Conservation (phyloP, 1,139 yeast species). For the Scheffersomyces cryptocercus region DNA sequence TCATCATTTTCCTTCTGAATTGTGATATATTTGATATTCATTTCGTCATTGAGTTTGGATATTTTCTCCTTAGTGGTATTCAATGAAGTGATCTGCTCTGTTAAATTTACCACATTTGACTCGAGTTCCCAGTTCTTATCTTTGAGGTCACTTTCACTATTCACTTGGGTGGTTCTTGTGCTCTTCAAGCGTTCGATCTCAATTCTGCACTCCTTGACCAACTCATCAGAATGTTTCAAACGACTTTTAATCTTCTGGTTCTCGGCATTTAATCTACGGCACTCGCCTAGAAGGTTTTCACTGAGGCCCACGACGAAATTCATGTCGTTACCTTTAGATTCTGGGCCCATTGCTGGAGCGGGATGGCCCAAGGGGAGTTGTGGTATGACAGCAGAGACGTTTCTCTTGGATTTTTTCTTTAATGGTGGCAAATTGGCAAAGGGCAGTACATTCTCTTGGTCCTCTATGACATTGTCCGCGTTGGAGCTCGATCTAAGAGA, state of each 20-base stretch:
- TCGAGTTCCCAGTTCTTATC: constrained; percentile 84
- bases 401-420: constrained; percentile 17
- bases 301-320: constrained; percentile 82
- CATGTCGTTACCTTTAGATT: constrained; percentile 61
- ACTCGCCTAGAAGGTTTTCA: constrained; percentile 75
- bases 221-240: constrained; percentile 44
- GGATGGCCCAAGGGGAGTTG: constrained; percentile 22
- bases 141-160: constrained; percentile 50
- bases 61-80: constrained; percentile 32
- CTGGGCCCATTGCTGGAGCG: constrained; percentile 42
- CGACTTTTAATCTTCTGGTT: constrained; percentile 53
- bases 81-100: constrained; percentile 42
- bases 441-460: constrained; percentile 22
- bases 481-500: constrained; percentile 5
- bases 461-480: constrained; percentile 8
- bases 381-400: constrained; percentile 1
- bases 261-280: constrained; percentile 75
- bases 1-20: constrained; percentile 52
- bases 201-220: constrained; percentile 35
- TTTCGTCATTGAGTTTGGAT: constrained; percentile 27
- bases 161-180: constrained; percentile 31
- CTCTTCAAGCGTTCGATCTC: constrained; percentile 37
- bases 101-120: constrained; percentile 51
- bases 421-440: constrained; percentile 20
- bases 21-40: constrained; percentile 30